A percentile compares a stretch with the other conserved stretches of the same genome.
phyloP scores from a whole-genome alignment of 73 alveolate genomes.

The Stentor coeruleus region DNA sequence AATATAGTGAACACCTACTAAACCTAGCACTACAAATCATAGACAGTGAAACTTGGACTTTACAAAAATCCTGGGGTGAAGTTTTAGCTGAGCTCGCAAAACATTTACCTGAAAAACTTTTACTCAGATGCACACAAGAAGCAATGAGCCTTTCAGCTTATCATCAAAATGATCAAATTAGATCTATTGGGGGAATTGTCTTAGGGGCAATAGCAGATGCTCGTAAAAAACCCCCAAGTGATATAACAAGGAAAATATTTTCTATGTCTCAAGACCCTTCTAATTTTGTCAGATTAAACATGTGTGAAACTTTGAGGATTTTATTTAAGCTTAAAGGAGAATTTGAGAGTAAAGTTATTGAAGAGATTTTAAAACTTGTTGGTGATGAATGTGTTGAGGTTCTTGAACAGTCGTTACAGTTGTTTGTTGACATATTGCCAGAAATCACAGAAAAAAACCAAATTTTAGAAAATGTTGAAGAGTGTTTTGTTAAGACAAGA shows the following conservation, averaged over 20 bases:
- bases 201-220: slow-evolving; percentile 1
- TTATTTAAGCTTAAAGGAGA: neutral
- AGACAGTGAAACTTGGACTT: neutral
- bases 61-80: neutral
- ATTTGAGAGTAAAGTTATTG: neutral
- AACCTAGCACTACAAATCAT: neutral
- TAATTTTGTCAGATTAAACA: neutral
- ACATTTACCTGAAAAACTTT: neutral
- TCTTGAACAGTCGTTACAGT: neutral
- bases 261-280: slow-evolving; percentile 8
- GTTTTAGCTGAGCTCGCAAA: neutral
- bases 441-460: neutral
- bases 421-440: neutral
- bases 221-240: neutral
- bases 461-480: neutral
- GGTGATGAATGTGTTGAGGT: neutral
- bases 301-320: neutral
- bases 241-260: neutral
- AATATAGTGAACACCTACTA: slow-evolving; percentile 1
- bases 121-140: neutral
- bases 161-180: neutral
- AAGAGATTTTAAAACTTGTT: neutral
- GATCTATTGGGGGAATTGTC: slow-evolving; percentile 4
- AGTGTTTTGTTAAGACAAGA: neutral
- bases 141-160: neutral